phyloP scores from a whole-genome alignment of 179 eudicot genomes.

The Patellifolia procumbens region DNA sequence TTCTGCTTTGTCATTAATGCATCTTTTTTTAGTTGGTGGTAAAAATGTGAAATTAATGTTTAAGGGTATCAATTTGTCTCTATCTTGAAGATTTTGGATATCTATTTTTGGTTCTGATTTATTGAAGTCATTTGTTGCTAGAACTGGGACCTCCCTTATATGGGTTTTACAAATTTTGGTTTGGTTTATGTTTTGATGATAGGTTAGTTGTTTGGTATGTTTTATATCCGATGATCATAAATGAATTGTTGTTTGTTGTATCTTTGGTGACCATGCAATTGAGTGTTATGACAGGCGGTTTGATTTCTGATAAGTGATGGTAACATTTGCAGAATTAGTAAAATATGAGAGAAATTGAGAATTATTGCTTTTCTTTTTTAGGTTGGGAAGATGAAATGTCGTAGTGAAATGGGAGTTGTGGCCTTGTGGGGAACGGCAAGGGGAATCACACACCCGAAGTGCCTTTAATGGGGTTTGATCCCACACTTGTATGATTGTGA shows the following conservation, averaged over 20 bases:
- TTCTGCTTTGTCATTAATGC: not conserved
- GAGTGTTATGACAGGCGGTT: not conserved
- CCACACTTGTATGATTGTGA: too few relatives aligned
- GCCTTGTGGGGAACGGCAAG: too few relatives aligned
- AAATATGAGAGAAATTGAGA: not conserved
- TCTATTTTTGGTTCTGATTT: not conserved
- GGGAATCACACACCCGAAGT: too few relatives aligned
- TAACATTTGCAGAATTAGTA: not conserved
- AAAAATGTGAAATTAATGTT: not conserved
- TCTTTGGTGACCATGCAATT: not conserved
- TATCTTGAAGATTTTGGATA: not conserved
- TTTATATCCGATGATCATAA: not conserved
- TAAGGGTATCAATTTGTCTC: constrained; percentile 16
- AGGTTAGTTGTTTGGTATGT: not conserved
- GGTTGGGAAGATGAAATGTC: too few relatives aligned
- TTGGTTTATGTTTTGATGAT: not conserved
- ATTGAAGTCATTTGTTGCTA: not conserved
- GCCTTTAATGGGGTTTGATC: too few relatives aligned
- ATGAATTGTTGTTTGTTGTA: not conserved
- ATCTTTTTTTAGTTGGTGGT: not conserved
- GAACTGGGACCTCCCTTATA: too few relatives aligned
- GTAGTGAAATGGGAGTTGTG: too few relatives aligned
- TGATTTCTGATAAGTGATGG: not conserved
- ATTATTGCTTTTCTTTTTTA: too few relatives aligned
- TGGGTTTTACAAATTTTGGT: not conserved